Evolutionary conservation across 768 basidiomycete genomes (phyloP).

Genomic region (Basidioascus undulatus): DNA sequence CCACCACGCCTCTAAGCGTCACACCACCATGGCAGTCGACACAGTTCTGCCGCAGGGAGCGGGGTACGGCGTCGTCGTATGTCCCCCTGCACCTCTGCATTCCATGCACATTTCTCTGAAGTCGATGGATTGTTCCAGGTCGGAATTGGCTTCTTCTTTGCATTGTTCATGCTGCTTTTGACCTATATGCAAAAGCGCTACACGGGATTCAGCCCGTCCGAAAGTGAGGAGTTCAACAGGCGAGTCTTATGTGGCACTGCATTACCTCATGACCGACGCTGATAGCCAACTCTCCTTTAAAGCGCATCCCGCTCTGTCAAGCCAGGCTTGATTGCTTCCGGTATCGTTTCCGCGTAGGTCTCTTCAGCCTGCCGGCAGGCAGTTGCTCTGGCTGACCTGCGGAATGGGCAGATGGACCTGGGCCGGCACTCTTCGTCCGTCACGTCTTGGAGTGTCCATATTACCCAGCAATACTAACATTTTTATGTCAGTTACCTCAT

Average conservation of each 20-base stretch:
- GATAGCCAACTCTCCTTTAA: no score
- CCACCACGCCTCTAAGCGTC: no score
- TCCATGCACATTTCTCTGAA: background rate
- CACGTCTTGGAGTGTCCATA: slow-evolving; percentile 8
- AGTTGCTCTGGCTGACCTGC: no score
- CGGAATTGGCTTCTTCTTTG: slow-evolving; percentile 4
- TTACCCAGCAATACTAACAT: slow-evolving; percentile 4
- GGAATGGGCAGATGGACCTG: no score
- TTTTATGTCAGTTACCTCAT: background rate
- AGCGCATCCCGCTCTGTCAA: slow-evolving; percentile 63
- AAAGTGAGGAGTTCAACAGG: slow-evolving; percentile 36
- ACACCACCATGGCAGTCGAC: no score
- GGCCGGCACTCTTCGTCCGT: slow-evolving; percentile 17
- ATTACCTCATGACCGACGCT: background rate
- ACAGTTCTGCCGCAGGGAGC: no score
- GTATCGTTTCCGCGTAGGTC: slow-evolving; percentile 84
- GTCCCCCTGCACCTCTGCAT: no score
- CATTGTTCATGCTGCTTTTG: slow-evolving; percentile 1
- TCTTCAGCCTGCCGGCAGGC: no score
- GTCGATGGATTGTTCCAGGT: background rate
- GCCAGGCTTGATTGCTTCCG: slow-evolving; percentile 74
- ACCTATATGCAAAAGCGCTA: slow-evolving; percentile 21
- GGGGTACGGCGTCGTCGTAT: no score
- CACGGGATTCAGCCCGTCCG: slow-evolving; percentile 51
- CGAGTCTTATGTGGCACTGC: slow-evolving; percentile 6